Conservation (phyloP, 2,329 filamentous ascomycete genomes). For the Ceratocystiopsis minuta region DNA sequence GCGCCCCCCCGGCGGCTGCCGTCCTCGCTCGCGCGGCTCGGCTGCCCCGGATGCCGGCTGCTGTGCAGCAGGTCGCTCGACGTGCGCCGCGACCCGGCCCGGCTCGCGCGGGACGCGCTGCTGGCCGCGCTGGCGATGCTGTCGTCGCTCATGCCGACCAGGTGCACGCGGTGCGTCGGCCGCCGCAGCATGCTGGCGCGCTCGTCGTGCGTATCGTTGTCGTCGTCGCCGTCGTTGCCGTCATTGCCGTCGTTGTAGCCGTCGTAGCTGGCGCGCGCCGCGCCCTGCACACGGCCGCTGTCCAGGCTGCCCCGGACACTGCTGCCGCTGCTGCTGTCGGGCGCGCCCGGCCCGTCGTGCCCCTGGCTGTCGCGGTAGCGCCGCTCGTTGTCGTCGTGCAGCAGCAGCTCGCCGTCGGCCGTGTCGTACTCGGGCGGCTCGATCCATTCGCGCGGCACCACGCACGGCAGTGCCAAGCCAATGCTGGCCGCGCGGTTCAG, state of each 20-base stretch:
- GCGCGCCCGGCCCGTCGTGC: too few relatives aligned
- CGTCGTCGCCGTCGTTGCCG: slow-evolving; percentile 26
- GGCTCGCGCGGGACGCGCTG: neutral
- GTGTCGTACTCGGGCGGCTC: slow-evolving; percentile 59
- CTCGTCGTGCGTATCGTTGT: slow-evolving; percentile 1
- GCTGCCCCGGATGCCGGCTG: too few relatives aligned
- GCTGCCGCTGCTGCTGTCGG: too few relatives aligned
- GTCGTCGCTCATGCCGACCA: slow-evolving; percentile 11
- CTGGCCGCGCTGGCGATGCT: slow-evolving; percentile 7
- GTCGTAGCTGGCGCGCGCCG: neutral
- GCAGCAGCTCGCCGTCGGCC: slow-evolving; percentile 49
- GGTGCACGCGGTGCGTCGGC: slow-evolving; percentile 10
- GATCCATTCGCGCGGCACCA: slow-evolving; percentile 71
- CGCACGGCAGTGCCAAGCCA: slow-evolving; percentile 61
- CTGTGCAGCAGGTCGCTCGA: too few relatives aligned
- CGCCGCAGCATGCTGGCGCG: slow-evolving; percentile 18
- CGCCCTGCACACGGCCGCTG: too few relatives aligned
- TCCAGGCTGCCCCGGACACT: too few relatives aligned
- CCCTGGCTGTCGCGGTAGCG: slow-evolving; percentile 15
- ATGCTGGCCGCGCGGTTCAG: slow-evolving; percentile 73
- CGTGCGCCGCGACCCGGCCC: too few relatives aligned
- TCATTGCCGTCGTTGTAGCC: slow-evolving; percentile 32
- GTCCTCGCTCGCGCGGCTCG: too few relatives aligned
- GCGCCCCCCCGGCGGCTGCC: too few relatives aligned
- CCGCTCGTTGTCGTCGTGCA: slow-evolving; percentile 31